phyloP scores from a whole-genome alignment of 2,329 filamentous ascomycete genomes.

The Aureobasidium sp. region DNA sequence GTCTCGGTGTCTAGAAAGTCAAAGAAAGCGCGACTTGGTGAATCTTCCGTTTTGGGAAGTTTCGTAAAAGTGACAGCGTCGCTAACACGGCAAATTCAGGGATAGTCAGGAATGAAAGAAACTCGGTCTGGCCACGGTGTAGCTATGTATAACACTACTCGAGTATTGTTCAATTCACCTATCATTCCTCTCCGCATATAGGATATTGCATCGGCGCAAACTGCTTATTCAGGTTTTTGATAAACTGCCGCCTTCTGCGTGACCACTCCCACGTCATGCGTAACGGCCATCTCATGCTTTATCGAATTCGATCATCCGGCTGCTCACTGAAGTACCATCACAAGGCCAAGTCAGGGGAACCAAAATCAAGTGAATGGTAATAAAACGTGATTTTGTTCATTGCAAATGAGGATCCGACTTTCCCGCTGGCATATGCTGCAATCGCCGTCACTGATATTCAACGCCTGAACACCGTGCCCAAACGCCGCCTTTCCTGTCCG shows the following conservation, averaged over 20 bases:
- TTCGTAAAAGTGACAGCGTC: constrained; percentile 1
- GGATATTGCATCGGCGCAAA: not conserved
- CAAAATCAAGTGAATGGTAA: not conserved
- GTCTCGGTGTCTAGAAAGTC: not conserved
- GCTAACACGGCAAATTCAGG: not conserved
- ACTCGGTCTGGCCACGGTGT: not conserved
- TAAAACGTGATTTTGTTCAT: constrained; percentile 15
- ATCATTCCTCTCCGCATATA: not conserved
- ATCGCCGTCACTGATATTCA: constrained; percentile 15
- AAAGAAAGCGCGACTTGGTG: constrained; percentile 9
- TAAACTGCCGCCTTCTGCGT: not conserved
- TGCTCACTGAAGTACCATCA: not conserved
- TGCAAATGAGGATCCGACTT: constrained; percentile 14
- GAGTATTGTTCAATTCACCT: not conserved
- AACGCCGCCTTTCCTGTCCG: constrained; percentile 15
- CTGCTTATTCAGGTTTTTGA: not conserved
- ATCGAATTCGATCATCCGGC: not conserved
- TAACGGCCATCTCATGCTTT: constrained; percentile 7
- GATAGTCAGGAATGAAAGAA: not conserved
- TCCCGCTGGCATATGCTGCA: constrained; percentile 16
- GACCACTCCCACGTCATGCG: constrained; percentile 7
- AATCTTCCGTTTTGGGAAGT: constrained; percentile 11
- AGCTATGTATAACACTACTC: not conserved
- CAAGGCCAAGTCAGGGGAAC: not conserved
- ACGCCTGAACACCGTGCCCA: constrained; percentile 17